Evolutionary conservation across 768 basidiomycete genomes (phyloP).

Genomic region (Rhodocollybia butyracea): DNA sequence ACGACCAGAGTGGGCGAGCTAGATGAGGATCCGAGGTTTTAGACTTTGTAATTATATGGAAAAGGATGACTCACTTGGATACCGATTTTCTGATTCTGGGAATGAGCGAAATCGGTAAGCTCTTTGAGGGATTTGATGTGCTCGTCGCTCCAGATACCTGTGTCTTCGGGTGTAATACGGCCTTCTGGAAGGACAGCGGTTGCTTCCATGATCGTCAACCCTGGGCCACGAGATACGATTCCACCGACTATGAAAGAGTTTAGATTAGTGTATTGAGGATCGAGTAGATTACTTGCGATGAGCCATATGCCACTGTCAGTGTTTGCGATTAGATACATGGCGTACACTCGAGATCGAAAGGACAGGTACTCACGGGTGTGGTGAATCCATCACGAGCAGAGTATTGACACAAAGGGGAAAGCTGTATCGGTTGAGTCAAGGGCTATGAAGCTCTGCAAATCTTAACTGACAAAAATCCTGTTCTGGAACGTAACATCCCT

Average conservation of each 20-base stretch:
- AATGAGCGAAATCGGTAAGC: slow-evolving; percentile 70
- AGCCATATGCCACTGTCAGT: slow-evolving; percentile 64
- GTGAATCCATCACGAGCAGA: slow-evolving; percentile 50
- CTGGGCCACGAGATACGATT: slow-evolving; percentile 51
- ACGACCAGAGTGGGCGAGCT: slow-evolving; percentile 70
- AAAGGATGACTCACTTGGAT: slow-evolving; percentile 43
- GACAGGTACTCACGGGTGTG: no score
- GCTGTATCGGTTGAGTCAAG: slow-evolving; percentile 17
- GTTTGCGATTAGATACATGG: no score
- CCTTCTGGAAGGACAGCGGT: slow-evolving; percentile 59
- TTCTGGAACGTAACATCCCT: slow-evolving; percentile 52
- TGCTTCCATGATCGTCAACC: slow-evolving; percentile 62
- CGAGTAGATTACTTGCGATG: slow-evolving; percentile 46
- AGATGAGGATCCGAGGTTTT: slow-evolving; percentile 16
- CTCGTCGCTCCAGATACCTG: slow-evolving; percentile 61
- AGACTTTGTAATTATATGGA: slow-evolving; percentile 38
- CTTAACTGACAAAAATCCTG: slow-evolving; percentile 51
- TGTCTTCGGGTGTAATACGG: slow-evolving; percentile 65
- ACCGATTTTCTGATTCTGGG: slow-evolving; percentile 64
- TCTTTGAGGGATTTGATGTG: slow-evolving; percentile 45
- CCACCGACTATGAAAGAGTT: slow-evolving; percentile 39
- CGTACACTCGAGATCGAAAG: no score
- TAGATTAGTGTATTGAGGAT: slow-evolving; percentile 11
- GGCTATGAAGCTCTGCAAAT: no score
- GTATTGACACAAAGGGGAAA: slow-evolving; percentile 62